A percentile compares a stretch with the other conserved stretches of the same genome.
phyloP scores from a whole-genome alignment of 78 protist genomes.

The Acrasis kona region DNA sequence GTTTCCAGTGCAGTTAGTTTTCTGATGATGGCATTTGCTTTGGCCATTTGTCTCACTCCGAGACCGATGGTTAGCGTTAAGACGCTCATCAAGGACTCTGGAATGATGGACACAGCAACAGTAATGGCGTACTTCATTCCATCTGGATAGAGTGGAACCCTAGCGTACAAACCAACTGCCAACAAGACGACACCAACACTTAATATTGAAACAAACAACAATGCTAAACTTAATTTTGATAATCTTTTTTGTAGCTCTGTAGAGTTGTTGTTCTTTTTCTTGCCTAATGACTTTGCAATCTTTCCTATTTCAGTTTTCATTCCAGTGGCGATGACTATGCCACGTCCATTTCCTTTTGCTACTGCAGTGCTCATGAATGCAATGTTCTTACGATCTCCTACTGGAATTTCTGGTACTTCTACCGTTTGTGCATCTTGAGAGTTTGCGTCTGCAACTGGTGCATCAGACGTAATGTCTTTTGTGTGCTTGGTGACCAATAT shows the following conservation, averaged over 20 bases:
- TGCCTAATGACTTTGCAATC: background rate
- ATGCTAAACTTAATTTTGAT: background rate
- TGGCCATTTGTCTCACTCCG: slow-evolving; percentile 71
- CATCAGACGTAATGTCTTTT: no score
- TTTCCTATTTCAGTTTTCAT: slow-evolving; percentile 2
- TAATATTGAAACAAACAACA: background rate
- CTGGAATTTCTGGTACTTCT: no score
- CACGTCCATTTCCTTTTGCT: background rate
- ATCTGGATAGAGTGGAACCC: no score
- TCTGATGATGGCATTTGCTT: slow-evolving; percentile 67
- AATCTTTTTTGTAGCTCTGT: slow-evolving; percentile 6
- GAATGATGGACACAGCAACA: slow-evolving; percentile 81
- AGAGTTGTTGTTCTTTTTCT: no score
- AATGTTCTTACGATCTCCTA: slow-evolving; percentile 21
- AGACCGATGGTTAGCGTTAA: slow-evolving; percentile 78
- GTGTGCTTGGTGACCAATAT: no score
- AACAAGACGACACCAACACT: background rate
- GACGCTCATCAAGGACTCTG: slow-evolving; percentile 89
- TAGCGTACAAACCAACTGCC: background rate
- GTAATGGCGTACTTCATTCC: no score
- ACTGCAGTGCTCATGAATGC: slow-evolving; percentile 10
- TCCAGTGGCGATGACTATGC: background rate
- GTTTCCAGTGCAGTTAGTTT: slow-evolving; percentile 84
- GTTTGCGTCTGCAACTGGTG: background rate
- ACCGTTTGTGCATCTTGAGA: background rate